A percentile compares a stretch with the other conserved stretches of the same genome.
These are phyloP conservation scores for Astrothelium macrocarpum DNA, from an alignment of 495 filamentous ascomycete genomes.

Conservation along the genomic window DNA sequence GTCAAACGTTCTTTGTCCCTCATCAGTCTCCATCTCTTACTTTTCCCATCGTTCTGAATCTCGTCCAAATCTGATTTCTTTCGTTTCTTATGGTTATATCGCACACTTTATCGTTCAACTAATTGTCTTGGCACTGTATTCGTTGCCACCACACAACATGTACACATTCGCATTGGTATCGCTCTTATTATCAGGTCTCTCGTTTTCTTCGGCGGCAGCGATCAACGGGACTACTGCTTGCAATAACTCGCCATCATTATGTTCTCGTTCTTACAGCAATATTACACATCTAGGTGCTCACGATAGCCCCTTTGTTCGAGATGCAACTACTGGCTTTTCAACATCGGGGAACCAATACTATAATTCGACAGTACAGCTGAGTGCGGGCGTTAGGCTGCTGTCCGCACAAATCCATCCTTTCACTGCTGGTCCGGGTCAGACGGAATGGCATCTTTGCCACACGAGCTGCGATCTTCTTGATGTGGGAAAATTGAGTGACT, in stretches of 20 bases:
- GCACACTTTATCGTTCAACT: background rate
- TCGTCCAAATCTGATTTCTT: background rate
- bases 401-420: slow-evolving; percentile 29
- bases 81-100: background rate
- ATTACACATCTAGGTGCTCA: slow-evolving; percentile 59
- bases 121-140: background rate
- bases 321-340: slow-evolving; percentile 34
- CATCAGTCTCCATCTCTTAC: background rate
- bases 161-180: background rate
- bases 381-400: slow-evolving; percentile 31
- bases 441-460: slow-evolving; percentile 32
- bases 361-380: slow-evolving; percentile 29
- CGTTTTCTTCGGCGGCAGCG: background rate
- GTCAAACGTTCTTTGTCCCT: slow-evolving; percentile 3
- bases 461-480: slow-evolving; percentile 28
- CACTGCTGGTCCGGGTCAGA: slow-evolving; percentile 11
- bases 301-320: slow-evolving; percentile 50
- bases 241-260: slow-evolving; percentile 55
- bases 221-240: slow-evolving; percentile 28
- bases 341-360: slow-evolving; percentile 32
- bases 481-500: slow-evolving; percentile 25
- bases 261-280: slow-evolving; percentile 48
- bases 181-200: background rate
- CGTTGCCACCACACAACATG: background rate
- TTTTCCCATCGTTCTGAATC: background rate